Base-by-base conservation (phyloP, 768 basidiomycete species). In the Harrya chromipes region DNA sequence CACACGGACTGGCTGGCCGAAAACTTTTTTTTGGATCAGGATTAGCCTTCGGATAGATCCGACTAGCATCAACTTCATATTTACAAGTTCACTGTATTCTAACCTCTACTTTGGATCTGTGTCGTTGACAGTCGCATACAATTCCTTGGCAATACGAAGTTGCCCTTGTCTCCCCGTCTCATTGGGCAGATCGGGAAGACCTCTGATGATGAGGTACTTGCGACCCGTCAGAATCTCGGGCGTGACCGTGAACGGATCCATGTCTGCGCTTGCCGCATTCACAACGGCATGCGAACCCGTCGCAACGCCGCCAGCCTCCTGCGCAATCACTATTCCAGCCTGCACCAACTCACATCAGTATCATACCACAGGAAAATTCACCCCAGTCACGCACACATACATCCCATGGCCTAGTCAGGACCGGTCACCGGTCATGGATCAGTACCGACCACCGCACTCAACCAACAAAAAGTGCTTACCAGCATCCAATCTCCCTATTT, bases 261-360 rank as follows among this genome's bases (percentile, higher is more conserved):
- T 56, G 1, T 38, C 49, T 14, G 33, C 24, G 37, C 43, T 66
- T 0, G 77, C 70, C 11, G 69, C 55, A 3, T 70, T 64, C 53
- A 82, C 74, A 9, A 68, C 67, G 19, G 66, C 70, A 43, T 85
- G 76, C 42, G 83, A 84, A 29, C 90, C 92, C 16, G 87, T 85
- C 26, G 90, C 82, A 11, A 85, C 71, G 13, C 86, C 81, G 6
- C 95, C 95, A 0, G 94, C 89, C 65, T 95, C 95, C 53, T 90
- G 80, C 0, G 90, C 87, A 52, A 98, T 94, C 57, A 95, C 84
- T 12, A 90, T 83, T 0, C 94, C 95, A 3, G 95, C 93, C 74
- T 82, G 58, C 10, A n/a, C 31, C 12, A n/a, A 19, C 14, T 2
- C 40, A 13, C 9, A 16, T 47, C 40, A 55, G 48, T 3, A 44